phyloP scores from a whole-genome alignment of 1,284 basidiomycete genomes.

The Butyriboletus appendiculatus region DNA sequence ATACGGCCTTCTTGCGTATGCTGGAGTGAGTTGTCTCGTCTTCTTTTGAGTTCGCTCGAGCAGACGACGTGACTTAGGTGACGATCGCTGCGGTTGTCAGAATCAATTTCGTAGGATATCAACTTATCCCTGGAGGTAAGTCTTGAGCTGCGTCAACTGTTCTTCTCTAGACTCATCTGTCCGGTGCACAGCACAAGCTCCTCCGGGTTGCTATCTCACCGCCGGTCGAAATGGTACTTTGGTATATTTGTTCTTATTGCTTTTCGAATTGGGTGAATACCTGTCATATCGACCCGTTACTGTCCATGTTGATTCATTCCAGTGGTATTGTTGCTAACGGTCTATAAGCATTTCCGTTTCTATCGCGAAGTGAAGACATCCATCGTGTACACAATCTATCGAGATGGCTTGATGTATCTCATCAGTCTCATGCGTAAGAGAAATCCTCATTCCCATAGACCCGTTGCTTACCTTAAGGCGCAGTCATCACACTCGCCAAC shows the following conservation, averaged over 20 bases:
- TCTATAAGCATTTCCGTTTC: slow-evolving; percentile 9
- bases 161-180: neutral
- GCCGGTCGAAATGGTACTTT: slow-evolving; percentile 1
- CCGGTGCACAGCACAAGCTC: neutral
- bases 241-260: slow-evolving; percentile 4
- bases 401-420: slow-evolving; percentile 20
- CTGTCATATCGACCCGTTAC: too few species aligned
- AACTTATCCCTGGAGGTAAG: slow-evolving; percentile 9
- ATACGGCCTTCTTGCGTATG: slow-evolving; percentile 13
- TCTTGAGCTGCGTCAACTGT: neutral
- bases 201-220: neutral
- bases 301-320: neutral
- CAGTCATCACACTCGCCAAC: slow-evolving; percentile 21
- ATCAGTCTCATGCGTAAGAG: slow-evolving; percentile 17
- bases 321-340: slow-evolving; percentile 19
- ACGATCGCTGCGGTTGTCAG: slow-evolving; percentile 2
- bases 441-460: neutral
- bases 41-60: neutral
- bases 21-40: neutral
- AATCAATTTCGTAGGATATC: neutral
- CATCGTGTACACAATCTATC: slow-evolving; percentile 11
- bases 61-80: neutral
- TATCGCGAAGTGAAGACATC: slow-evolving; percentile 4
- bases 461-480: neutral
- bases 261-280: slow-evolving; percentile 7